These are phyloP conservation scores for Globisporangium parvum DNA, from an alignment of 352 stramenopile genomes.

Conservation along the genomic window DNA sequence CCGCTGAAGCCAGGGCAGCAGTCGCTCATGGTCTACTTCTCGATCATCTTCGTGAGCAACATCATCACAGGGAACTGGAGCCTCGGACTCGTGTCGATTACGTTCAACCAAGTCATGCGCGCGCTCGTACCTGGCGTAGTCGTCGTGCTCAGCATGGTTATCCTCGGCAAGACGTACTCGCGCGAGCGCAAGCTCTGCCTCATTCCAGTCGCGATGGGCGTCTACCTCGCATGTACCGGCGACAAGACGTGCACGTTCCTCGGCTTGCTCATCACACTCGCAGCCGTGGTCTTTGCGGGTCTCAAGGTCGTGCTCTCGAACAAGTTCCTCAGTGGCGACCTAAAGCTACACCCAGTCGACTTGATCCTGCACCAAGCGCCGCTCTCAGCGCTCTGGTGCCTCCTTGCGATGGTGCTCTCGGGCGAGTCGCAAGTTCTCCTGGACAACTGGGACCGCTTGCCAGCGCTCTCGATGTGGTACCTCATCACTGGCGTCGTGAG, in stretches of 20 bases:
- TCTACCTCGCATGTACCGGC: constrained; percentile 78
- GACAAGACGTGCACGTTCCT: constrained; percentile 88
- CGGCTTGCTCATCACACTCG: constrained; percentile 85
- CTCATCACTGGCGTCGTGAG: constrained; percentile 85
- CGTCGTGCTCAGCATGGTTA: constrained; percentile 74
- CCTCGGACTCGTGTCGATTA: constrained; percentile 89
- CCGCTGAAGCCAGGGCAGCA: constrained; percentile 51
- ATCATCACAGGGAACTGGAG: constrained; percentile 94
- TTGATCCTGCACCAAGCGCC: constrained; percentile 91
- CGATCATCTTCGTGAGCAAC: constrained; percentile 92
- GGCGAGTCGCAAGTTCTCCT: constrained; percentile 63
- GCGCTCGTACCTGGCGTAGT: constrained; percentile 79
- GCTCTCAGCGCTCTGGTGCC: constrained; percentile 87
- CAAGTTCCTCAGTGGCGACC: constrained; percentile 90
- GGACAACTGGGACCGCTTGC: constrained; percentile 59
- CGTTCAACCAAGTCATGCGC: constrained; percentile 94
- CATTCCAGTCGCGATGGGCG: constrained; percentile 74
- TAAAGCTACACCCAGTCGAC: constrained; percentile 92
- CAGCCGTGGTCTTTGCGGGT: constrained; percentile 87
- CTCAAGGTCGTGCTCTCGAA: constrained; percentile 91
- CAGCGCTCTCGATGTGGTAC: constrained; percentile 59
- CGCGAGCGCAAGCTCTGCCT: constrained; percentile 67
- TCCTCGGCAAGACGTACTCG: constrained; percentile 75
- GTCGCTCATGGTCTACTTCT: constrained; percentile 85
- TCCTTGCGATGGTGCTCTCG: constrained; percentile 74